Evolutionary conservation across 345 rosid genomes (phyloP), one percentile per base, ranked within the genome.

Genomic region (Lumnitzera littorea): DNA sequence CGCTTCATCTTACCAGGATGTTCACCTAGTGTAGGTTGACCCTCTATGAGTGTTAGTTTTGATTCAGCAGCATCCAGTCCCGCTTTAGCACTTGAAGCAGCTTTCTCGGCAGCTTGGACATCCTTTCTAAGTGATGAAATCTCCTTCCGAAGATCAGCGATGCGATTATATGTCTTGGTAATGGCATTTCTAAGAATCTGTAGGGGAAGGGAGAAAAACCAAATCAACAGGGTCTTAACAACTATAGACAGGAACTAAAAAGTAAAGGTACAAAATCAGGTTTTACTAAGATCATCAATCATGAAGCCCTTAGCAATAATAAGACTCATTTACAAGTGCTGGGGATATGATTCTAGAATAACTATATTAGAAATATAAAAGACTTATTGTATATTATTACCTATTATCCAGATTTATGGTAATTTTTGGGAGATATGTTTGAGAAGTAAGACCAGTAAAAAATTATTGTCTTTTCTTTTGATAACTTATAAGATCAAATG

Each of bases 111-210:
- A 50, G 81, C 70, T 63, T 67, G 47, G 64, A 82, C 79, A 67
- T 74, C 68, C 71, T 78, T 86, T 60, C 79, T 82, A 46, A 91
- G 78, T 75, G 88, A 86, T 51, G 67, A 62, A 47, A 91, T 76
- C 73, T 95, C 99, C 72, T 86, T 95, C 84, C 92, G 82, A 63
- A 95, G 80, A 79, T 95, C 99, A 66, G 85, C 67, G 51, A 88
- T 82, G 16, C 97, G 97, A 61, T 88, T 86, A 66, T 82, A 82
- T 48, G 95, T 95, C 84, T 95, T 95, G 83, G 76, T 84, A 60
- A 95, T 80, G 48, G 96, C 91, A 82, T 95, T 95, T 70, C 96
- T 82, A 66, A 91, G 96, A 68, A 88, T 79, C 96, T 91, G 80
- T 46, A 63, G 24, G 61, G 47, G 46, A 10, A 62, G 29, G 58